Percentiles rank a stretch among this genome's conserved stretches.
Evolutionary conservation across 495 filamentous ascomycete genomes (phyloP).

Genomic region (Neurospora sp.): DNA sequence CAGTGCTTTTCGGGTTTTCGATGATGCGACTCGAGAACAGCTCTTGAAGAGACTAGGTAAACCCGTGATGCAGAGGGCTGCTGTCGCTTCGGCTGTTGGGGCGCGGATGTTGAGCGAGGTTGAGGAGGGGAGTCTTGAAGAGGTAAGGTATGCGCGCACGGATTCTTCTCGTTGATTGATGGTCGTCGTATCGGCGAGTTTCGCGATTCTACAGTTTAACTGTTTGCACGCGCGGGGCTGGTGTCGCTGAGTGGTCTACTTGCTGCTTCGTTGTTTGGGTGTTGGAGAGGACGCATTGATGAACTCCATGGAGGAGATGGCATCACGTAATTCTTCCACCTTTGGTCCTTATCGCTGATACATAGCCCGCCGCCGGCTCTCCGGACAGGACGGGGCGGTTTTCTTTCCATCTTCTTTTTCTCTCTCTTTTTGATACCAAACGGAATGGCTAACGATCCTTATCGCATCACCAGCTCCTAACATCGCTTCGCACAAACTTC

Average conservation of each 20-base stretch:
- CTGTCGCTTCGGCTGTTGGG: constrained; percentile 40
- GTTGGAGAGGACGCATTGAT: constrained; percentile 2
- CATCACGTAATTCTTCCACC: neutral
- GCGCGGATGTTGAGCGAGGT: constrained; percentile 46
- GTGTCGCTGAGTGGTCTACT: neutral
- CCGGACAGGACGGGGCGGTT: neutral
- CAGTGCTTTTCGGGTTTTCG: neutral
- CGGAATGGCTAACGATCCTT: neutral
- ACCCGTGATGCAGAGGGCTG: constrained; percentile 8
- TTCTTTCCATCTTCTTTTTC: neutral
- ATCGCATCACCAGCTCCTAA: constrained; percentile 25
- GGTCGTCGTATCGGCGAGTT: neutral
- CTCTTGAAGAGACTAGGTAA: neutral
- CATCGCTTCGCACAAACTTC: constrained; percentile 36
- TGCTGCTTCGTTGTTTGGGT: neutral
- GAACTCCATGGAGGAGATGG: neutral
- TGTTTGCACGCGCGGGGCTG: neutral
- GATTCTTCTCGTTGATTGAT: neutral
- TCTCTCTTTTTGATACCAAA: neutral
- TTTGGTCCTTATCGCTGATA: neutral
- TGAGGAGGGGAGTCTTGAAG: constrained; percentile 27
- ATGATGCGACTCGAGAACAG: neutral
- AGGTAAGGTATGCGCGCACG: constrained; percentile 26
- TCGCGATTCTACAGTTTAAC: neutral
- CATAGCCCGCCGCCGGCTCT: neutral